Evolutionary conservation across 306 rosid genomes (phyloP).

Genomic region (Geum urbanum): DNA sequence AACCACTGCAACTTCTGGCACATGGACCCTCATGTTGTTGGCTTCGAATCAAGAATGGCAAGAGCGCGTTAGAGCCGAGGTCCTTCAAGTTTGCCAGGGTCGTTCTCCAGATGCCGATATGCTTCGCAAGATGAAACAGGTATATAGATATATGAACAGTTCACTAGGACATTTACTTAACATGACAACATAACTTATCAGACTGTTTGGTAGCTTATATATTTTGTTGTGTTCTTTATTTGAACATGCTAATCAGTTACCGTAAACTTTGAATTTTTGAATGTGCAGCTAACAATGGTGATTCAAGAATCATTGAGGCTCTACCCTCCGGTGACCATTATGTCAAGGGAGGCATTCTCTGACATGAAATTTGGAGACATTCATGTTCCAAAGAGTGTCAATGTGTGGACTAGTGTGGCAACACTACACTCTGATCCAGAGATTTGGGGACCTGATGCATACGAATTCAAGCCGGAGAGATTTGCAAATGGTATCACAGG

Average conservation of each 20-base stretch:
- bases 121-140: conserved; percentile 16
- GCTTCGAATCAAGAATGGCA: conserved; percentile 52
- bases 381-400: conserved; percentile 22
- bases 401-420: conserved; percentile 13
- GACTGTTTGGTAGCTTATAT: neutral
- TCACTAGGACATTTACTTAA: neutral
- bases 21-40: conserved; percentile 45
- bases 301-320: conserved; percentile 28
- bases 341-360: conserved; percentile 25
- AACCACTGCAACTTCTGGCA: conserved; percentile 40
- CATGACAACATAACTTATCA: neutral
- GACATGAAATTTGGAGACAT: conserved; percentile 23
- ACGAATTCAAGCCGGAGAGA: conserved; percentile 24
- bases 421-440: conserved; percentile 17
- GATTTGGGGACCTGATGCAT: conserved; percentile 27
- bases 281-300: conserved; percentile 28
- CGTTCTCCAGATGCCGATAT: neutral
- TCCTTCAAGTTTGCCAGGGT: neutral
- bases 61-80: conserved; percentile 31
- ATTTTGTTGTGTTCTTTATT: no score
- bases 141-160: neutral
- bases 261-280: neutral
- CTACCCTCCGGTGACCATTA: conserved; percentile 16
- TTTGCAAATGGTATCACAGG: conserved; percentile 20
- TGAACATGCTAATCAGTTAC: neutral